These are phyloP conservation scores for Polytolypa hystricis DNA, from an alignment of 2,329 filamentous ascomycete species.

Conservation along the genomic window DNA sequence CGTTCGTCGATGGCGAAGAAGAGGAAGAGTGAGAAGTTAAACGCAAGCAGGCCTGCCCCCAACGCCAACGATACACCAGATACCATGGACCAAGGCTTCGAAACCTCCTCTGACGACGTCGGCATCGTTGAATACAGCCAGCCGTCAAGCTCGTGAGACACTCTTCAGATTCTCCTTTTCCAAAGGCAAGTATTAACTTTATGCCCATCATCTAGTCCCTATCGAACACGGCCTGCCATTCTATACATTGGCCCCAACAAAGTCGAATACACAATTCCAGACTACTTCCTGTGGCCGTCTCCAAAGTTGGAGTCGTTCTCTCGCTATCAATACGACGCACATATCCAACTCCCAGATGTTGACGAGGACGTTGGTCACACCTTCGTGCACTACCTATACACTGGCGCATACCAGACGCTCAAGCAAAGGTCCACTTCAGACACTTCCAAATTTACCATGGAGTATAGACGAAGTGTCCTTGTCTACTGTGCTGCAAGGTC, in stretches of 20 bases:
- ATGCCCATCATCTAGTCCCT: slow-evolving; percentile 5
- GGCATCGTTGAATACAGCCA: too few relatives aligned
- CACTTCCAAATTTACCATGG: neutral
- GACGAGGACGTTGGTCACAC: slow-evolving; percentile 7
- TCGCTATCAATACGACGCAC: neutral
- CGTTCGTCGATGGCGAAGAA: too few relatives aligned
- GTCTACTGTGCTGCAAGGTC: slow-evolving; percentile 3
- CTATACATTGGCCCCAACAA: neutral
- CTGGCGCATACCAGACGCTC: slow-evolving; percentile 6
- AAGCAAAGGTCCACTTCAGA: neutral
- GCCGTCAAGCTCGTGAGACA: neutral
- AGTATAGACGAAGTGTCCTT: slow-evolving; percentile 4
- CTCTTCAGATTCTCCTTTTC: neutral
- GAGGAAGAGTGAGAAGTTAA: too few relatives aligned
- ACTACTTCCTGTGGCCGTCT: neutral
- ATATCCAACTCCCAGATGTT: neutral
- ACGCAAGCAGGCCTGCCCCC: too few relatives aligned
- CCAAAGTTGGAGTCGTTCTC: neutral
- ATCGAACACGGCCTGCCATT: slow-evolving; percentile 1
- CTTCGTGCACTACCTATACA: slow-evolving; percentile 6
- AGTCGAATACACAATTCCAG: slow-evolving; percentile 1
- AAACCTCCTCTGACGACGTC: too few relatives aligned
- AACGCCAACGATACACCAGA: too few relatives aligned
- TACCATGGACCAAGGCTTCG: too few relatives aligned
- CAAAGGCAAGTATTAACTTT: slow-evolving; percentile 1